Percentiles rank a stretch among this genome's conserved stretches.
Evolutionary conservation across 2,329 filamentous ascomycete species (phyloP).

Genomic region (Microdochium paspali): DNA sequence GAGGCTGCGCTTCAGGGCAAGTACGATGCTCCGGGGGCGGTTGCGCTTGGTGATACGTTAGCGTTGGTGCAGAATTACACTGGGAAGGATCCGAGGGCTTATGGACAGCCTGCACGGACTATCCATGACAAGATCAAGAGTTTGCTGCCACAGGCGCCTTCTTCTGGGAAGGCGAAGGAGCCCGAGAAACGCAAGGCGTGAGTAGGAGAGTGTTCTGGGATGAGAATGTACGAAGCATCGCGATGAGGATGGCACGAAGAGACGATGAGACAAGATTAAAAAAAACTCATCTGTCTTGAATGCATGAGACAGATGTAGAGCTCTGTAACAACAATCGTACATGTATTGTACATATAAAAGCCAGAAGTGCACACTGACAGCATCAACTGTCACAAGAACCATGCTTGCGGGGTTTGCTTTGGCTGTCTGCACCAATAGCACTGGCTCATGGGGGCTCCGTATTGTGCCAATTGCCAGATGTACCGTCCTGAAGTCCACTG

Average conservation of each 20-base stretch:
- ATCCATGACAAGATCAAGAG: constrained; percentile 19
- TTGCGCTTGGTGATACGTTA: constrained; percentile 15
- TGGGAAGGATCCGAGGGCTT: constrained; percentile 21
- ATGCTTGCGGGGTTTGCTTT: no score
- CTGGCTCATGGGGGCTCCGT: no score
- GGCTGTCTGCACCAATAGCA: no score
- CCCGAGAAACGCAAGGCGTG: background rate
- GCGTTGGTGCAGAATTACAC: constrained; percentile 25
- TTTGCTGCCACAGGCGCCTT: constrained; percentile 12
- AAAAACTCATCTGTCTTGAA: background rate
- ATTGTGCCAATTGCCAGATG: no score
- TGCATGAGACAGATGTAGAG: background rate
- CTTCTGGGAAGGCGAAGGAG: background rate
- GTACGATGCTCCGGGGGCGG: constrained; percentile 21
- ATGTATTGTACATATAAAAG: constrained; percentile 1
- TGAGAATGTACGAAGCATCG: no score
- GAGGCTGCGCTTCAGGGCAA: constrained; percentile 25
- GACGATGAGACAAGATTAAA: background rate
- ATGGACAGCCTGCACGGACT: constrained; percentile 9
- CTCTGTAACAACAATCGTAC: background rate
- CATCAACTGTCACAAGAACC: constrained; percentile 22
- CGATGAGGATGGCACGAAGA: no score
- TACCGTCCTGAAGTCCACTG: no score
- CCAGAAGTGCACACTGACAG: constrained; percentile 1
- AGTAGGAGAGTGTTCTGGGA: background rate